A percentile compares a stretch with the other conserved stretches of the same genome.
Evolutionary conservation across 352 stramenopile genomes (phyloP).

Genomic region (Elongisporangium undulatum): DNA sequence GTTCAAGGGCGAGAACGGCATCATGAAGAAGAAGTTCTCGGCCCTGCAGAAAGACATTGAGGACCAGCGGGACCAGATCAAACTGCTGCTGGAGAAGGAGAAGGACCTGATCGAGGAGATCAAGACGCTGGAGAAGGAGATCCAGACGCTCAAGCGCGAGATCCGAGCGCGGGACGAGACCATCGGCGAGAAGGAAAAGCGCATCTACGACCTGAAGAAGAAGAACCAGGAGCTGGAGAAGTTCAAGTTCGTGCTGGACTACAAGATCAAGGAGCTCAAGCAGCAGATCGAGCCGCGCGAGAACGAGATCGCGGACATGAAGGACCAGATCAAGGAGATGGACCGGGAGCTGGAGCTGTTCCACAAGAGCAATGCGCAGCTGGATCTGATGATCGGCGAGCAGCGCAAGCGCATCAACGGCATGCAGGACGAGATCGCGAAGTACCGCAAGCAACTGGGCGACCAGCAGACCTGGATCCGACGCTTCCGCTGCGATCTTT

Average conservation of each 20-base stretch:
- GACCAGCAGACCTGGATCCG: constrained; percentile 64
- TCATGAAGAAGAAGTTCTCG: constrained; percentile 94
- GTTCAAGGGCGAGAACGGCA: constrained; percentile 92
- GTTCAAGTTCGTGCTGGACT: constrained; percentile 96
- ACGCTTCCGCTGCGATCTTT: constrained; percentile 84
- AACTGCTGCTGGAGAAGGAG: constrained; percentile 83
- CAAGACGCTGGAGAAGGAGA: constrained; percentile 88
- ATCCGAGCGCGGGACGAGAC: constrained; percentile 93
- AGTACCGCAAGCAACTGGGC: constrained; percentile 44
- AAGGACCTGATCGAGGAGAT: constrained; percentile 85
- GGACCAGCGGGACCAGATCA: constrained; percentile 89
- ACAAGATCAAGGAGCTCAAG: constrained; percentile 97
- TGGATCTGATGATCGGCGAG: constrained; percentile 93
- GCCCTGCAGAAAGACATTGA: constrained; percentile 90
- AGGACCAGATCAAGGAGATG: constrained; percentile 94
- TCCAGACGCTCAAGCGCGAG: constrained; percentile 92
- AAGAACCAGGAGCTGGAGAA: constrained; percentile 97
- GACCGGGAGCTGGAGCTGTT: constrained; percentile 94
- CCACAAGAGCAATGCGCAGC: constrained; percentile 91
- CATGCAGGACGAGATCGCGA: constrained; percentile 79
- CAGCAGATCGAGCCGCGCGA: constrained; percentile 92
- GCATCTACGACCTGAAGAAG: constrained; percentile 94
- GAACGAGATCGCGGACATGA: constrained; percentile 93
- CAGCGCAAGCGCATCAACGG: constrained; percentile 80
- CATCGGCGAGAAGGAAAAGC: constrained; percentile 93